Base-by-base conservation (phyloP, 176 grass and related monocot species). In the Chloris gayana region DNA sequence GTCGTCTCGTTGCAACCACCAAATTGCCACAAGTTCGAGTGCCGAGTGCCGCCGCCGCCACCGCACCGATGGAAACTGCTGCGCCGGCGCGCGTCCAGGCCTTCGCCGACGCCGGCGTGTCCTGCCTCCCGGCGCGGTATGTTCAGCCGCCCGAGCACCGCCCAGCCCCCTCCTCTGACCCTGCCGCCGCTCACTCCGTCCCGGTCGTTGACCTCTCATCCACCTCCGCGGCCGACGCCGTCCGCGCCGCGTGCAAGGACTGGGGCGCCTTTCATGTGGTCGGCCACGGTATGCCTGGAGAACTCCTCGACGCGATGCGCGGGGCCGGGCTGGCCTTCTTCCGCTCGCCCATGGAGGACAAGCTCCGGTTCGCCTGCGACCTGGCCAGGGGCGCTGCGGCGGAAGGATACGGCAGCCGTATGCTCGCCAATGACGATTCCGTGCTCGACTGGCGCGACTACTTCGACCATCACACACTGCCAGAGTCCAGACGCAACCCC, bases 361-460 rank as follows among this genome's bases (percentile, higher is more conserved):
- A 95, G 81, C 87, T 90, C 44, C 90, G 66, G 69, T 98, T 89
- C 74, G 78, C 81, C 2, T 98, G 90, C 70, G 92, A 95, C 74
- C 84, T 77, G 24, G 70, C 73, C 44, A 85, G 53, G 50, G 90
- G 85, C 41, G 79, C 92, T 29, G 92, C 96, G 30, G 68, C 81
- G 31, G 86, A 98, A 77, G 96, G 96, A 0, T 98, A 95, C 74
- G 92, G 92, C 32, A 98, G 92, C 72, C 86, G 90, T 12, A 98
- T 98, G 96, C 88, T 98, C 39, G 75, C 90, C 12, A 98, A 85
- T 64, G 96, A 98, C 39, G 92, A 93, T 34, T 86, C 91, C 8
- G 90, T 95, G 71, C 90, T 95, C 57, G 96, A 98, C 74, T 98
- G 92, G 96, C 91, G 92, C 62, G 92, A 98, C 79, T 98, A 93